phyloP scores from a whole-genome alignment of 768 basidiomycete species.

The Podaxis sp. region DNA sequence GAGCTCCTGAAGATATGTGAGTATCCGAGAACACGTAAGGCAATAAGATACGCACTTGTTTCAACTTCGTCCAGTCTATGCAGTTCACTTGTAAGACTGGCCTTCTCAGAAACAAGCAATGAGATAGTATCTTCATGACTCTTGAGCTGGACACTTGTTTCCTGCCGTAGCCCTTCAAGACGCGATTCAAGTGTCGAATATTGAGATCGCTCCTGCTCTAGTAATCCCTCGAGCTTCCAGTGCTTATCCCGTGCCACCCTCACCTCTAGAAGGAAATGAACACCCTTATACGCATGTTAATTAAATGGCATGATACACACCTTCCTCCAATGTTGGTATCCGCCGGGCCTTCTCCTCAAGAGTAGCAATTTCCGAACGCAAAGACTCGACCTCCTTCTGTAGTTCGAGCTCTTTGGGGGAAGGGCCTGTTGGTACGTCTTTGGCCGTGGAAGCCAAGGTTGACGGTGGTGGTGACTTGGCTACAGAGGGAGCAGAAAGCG shows the following conservation, averaged over 20 bases:
- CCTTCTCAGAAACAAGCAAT: conserved; percentile 75
- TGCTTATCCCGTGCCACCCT: neutral
- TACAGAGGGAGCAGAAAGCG: conserved; percentile 8
- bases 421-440: neutral
- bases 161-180: conserved; percentile 3
- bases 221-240: neutral
- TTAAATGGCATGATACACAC: neutral
- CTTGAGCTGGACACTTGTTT: conserved; percentile 35
- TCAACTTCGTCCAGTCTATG: conserved; percentile 61
- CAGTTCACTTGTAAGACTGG: conserved; percentile 54
- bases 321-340: conserved; percentile 9
- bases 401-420: conserved; percentile 13
- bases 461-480: conserved; percentile 18
- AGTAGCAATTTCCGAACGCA: conserved; percentile 27
- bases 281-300: neutral
- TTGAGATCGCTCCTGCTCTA: conserved; percentile 7
- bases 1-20: conserved; percentile 37
- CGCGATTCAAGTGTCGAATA: conserved; percentile 1
- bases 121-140: conserved; percentile 75
- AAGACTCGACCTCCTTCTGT: conserved; percentile 17
- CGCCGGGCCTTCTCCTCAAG: conserved; percentile 15
- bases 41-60: conserved; percentile 46
- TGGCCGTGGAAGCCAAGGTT: neutral
- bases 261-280: neutral
- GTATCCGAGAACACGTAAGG: neutral